Conservation (phyloP, 108 stramenopile species). For the Phaeodactylum tricornutum region DNA sequence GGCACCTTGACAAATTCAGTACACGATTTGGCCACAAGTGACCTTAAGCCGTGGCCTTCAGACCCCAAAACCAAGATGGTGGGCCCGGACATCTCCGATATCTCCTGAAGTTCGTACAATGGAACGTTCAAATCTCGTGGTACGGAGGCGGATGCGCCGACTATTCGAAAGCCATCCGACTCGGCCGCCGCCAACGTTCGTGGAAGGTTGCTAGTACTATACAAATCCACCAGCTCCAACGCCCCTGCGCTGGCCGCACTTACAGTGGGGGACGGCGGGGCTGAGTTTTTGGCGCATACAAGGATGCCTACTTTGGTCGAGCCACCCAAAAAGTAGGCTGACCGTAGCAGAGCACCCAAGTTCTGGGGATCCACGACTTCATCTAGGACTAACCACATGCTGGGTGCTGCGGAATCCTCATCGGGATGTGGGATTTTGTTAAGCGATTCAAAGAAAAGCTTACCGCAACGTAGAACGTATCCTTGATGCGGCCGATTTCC, state of each 20-base stretch:
- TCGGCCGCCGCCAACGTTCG: conserved; percentile 54
- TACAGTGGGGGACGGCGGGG: conserved; percentile 71
- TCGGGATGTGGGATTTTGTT: conserved; percentile 30
- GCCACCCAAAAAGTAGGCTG: conserved; percentile 71
- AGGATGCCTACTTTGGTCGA: conserved; percentile 41
- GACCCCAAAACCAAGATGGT: conserved; percentile 91
- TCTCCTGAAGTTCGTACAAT: conserved; percentile 39
- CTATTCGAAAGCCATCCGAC: conserved; percentile 85
- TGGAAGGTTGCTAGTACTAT: conserved; percentile 75
- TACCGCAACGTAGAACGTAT: conserved; percentile 56
- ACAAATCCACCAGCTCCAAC: conserved; percentile 59
- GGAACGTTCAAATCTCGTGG: conserved; percentile 12
- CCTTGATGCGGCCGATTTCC: conserved; percentile 88
- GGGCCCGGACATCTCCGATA: conserved; percentile 33
- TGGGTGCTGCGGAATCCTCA: conserved; percentile 3
- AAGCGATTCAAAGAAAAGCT: conserved; percentile 50
- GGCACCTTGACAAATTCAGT: conserved; percentile 86
- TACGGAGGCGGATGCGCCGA: conserved; percentile 66
- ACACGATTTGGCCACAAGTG: conserved; percentile 74
- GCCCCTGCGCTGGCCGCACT: conserved; percentile 85
- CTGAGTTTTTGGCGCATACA: conserved; percentile 81
- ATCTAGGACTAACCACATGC: conserved; percentile 80
- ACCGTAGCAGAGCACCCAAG: conserved; percentile 71
- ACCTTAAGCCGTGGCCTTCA: conserved; percentile 90
- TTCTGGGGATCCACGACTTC: conserved; percentile 93